phyloP scores from a whole-genome alignment of 2,329 filamentous ascomycete genomes.

The Orbilia brochopaga region DNA sequence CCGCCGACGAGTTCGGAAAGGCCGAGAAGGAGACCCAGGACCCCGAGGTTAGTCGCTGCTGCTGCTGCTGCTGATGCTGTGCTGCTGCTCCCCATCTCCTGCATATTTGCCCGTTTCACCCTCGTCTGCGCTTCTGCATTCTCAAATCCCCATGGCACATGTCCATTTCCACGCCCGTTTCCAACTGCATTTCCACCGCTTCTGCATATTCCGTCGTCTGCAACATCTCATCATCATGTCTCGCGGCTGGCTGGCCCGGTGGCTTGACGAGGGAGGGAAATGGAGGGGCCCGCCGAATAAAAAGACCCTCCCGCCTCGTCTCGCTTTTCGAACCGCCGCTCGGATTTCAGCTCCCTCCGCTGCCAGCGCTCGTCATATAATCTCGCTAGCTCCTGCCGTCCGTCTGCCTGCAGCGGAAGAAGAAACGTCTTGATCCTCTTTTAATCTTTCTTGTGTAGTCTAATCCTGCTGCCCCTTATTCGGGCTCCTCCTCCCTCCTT shows the following conservation, averaged over 20 bases:
- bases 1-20: conserved; percentile 50
- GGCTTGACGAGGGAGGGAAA: conserved; percentile 34
- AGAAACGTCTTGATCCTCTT: conserved; percentile 15
- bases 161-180: background rate
- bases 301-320: conserved; percentile 40
- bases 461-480: conserved; percentile 37
- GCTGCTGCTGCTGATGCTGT: conserved; percentile 22
- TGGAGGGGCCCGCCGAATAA: conserved; percentile 10
- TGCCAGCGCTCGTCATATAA: conserved; percentile 21
- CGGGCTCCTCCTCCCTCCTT: conserved; percentile 33
- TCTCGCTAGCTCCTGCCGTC: conserved; percentile 9
- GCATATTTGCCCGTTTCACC: conserved; percentile 4
- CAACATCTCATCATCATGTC: conserved; percentile 33
- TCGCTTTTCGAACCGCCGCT: conserved; percentile 18
- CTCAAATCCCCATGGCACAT: conserved; percentile 2
- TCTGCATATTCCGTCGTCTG: conserved; percentile 30
- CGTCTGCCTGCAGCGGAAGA: conserved; percentile 15
- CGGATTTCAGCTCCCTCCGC: conserved; percentile 14
- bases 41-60: conserved; percentile 49
- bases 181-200: background rate
- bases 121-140: conserved; percentile 2
- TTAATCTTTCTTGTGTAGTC: conserved; percentile 45
- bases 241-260: conserved; percentile 30
- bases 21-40: conserved; percentile 48
- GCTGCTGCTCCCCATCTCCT: background rate